A percentile compares a stretch with the other conserved stretches of the same genome.
phyloP scores from a whole-genome alignment of 495 filamentous ascomycete species.

The Penicillium atrosanguineum region DNA sequence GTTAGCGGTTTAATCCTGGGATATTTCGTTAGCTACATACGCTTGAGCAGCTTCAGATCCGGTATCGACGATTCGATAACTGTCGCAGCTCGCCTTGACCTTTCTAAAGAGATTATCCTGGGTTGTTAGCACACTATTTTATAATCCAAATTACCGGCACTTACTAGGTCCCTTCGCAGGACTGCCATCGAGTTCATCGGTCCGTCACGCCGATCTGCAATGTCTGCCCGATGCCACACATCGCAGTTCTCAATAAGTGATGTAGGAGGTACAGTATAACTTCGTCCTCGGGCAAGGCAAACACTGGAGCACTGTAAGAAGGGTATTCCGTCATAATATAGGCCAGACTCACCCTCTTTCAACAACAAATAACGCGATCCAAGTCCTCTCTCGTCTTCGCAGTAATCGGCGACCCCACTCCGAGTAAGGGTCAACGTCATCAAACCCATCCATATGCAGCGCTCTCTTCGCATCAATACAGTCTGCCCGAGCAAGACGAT shows the following conservation, averaged over 20 bases:
- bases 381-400: conserved; percentile 63
- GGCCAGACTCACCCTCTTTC: conserved; percentile 59
- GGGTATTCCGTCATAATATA: background rate
- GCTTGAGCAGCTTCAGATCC: conserved; percentile 55
- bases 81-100: conserved; percentile 63
- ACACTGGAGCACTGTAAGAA: conserved; percentile 41
- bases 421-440: conserved; percentile 57
- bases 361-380: conserved; percentile 71
- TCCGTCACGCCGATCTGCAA: conserved; percentile 65
- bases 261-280: conserved; percentile 63
- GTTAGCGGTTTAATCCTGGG: conserved; percentile 3
- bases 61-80: conserved; percentile 45
- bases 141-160: conserved; percentile 7
- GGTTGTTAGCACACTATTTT: background rate
- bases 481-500: conserved; percentile 56
- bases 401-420: conserved; percentile 58
- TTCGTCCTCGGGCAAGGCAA: conserved; percentile 65
- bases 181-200: conserved; percentile 67
- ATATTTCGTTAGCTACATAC: conserved; percentile 31
- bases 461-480: conserved; percentile 64
- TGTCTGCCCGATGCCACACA: conserved; percentile 59
- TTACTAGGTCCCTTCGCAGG: conserved; percentile 62
- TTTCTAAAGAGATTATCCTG: conserved; percentile 59
- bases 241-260: conserved; percentile 64
- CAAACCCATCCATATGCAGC: conserved; percentile 64